Percentiles rank a stretch among this genome's conserved stretches.
These are phyloP conservation scores for Quillaja saponaria DNA, from an alignment of 306 rosid genomes.

Conservation along the genomic window DNA sequence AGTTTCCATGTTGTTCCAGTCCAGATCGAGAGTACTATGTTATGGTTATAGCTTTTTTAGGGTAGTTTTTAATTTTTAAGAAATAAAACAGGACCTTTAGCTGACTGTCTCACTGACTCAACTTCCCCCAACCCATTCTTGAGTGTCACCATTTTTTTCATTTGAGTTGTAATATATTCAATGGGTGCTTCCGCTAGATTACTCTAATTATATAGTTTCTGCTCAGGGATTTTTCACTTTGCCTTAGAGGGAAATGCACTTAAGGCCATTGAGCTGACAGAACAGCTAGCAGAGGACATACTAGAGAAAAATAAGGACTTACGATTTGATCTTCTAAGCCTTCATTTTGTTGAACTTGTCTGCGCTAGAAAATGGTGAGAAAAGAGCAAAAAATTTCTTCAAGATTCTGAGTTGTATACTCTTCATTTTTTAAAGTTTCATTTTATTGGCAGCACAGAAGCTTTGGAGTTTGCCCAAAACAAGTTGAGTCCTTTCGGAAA, in stretches of 20 bases:
- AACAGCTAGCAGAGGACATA: constrained; percentile 62
- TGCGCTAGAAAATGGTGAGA: constrained; percentile 79
- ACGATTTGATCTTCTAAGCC: constrained; percentile 87
- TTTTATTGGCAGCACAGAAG: constrained; percentile 91
- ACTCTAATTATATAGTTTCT: constrained; percentile 23
- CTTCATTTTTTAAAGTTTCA: constrained; percentile 25
- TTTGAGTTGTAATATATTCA: constrained; percentile 8
- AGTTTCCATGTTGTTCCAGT: constrained; percentile 18
- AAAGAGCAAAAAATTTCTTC: constrained; percentile 14
- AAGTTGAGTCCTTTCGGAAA: constrained; percentile 73
- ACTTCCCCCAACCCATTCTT: background rate
- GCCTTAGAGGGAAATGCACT: constrained; percentile 77
- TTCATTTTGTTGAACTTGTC: constrained; percentile 88
- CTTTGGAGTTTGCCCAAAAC: constrained; percentile 85
- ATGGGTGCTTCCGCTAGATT: constrained; percentile 15
- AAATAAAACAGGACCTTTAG: constrained; percentile 3
- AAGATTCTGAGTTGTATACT: constrained; percentile 16
- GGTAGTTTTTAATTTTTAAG: background rate
- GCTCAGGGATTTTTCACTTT: constrained; percentile 65
- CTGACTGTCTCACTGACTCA: constrained; percentile 11
- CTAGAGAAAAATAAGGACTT: constrained; percentile 72
- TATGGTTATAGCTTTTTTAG: constrained; percentile 19
- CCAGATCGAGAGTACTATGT: background rate
- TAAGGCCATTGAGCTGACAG: constrained; percentile 81
- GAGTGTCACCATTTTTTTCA: background rate